Evolutionary conservation across 208 protist genomes (phyloP).

Genomic region (Crithidia acanthocephali): DNA sequence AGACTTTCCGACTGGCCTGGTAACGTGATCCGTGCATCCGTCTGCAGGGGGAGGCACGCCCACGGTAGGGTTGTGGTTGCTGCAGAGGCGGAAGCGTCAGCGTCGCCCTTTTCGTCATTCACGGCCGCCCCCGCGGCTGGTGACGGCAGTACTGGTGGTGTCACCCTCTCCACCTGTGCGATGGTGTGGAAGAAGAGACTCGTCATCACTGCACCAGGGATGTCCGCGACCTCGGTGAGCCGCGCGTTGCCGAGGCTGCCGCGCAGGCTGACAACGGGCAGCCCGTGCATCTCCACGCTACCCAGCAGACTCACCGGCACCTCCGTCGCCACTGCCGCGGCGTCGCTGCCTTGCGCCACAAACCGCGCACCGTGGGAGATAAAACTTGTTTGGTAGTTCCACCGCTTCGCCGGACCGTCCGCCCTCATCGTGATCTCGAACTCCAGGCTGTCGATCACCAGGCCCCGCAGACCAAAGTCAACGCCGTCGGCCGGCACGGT

Average conservation of each 20-base stretch:
- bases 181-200: conserved; percentile 23
- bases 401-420: conserved; percentile 3
- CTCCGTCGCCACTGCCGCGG: background rate
- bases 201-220: conserved; percentile 31
- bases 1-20: conserved; percentile 11
- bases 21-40: conserved; percentile 18
- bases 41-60: conserved; percentile 21
- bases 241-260: conserved; percentile 24
- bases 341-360: background rate
- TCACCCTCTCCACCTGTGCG: conserved; percentile 13
- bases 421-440: conserved; percentile 55
- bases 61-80: background rate
- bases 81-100: background rate
- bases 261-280: conserved; percentile 26
- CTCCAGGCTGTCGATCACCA: conserved; percentile 62
- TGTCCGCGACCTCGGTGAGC: conserved; percentile 1
- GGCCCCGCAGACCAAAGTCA: conserved; percentile 43
- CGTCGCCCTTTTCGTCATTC: background rate
- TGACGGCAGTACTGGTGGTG: background rate
- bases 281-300: conserved; percentile 13
- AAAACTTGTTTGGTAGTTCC: conserved; percentile 22
- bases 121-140: background rate
- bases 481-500: conserved; percentile 59
- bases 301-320: conserved; percentile 32
- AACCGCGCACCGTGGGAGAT: conserved; percentile 36